These are phyloP conservation scores for Malus sylvestris DNA, from an alignment of 306 rosid genomes.

Conservation along the genomic window DNA sequence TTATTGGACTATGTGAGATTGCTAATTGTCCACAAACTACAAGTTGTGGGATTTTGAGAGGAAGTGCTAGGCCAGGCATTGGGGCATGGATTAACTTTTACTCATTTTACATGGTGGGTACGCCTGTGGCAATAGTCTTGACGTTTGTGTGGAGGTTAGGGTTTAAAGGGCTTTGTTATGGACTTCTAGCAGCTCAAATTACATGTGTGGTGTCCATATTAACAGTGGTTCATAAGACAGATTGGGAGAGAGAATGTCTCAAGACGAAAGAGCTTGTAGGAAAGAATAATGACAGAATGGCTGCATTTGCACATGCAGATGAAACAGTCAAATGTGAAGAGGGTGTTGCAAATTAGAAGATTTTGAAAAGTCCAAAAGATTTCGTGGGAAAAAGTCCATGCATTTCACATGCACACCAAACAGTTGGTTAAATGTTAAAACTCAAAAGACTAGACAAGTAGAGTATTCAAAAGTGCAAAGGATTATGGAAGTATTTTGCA, in stretches of 20 bases:
- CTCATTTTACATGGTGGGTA: conserved; percentile 33
- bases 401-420: not conserved
- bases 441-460: not conserved
- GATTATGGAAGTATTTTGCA: not conserved
- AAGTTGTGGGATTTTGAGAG: conserved; percentile 31
- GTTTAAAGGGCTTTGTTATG: conserved; percentile 30
- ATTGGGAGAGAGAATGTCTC: conserved; percentile 25
- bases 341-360: not conserved
- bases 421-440: not conserved
- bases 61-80: conserved; percentile 27
- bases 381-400: not conserved
- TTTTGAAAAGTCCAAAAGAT: not conserved
- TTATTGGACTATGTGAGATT: conserved; percentile 27
- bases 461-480: too few relatives aligned
- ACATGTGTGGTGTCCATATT: conserved; percentile 22
- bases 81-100: conserved; percentile 29
- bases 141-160: conserved; percentile 22
- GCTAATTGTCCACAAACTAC: conserved; percentile 35
- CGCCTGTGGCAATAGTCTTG: conserved; percentile 23
- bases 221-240: conserved; percentile 20
- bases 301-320: not conserved
- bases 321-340: not conserved
- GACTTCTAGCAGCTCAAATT: conserved; percentile 32
- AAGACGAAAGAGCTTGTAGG: conserved; percentile 16
- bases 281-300: not conserved